A percentile compares a stretch with the other conserved stretches of the same genome.
These are phyloP conservation scores for Inosperma sp. DNA, from an alignment of 768 basidiomycete genomes.

Conservation along the genomic window DNA sequence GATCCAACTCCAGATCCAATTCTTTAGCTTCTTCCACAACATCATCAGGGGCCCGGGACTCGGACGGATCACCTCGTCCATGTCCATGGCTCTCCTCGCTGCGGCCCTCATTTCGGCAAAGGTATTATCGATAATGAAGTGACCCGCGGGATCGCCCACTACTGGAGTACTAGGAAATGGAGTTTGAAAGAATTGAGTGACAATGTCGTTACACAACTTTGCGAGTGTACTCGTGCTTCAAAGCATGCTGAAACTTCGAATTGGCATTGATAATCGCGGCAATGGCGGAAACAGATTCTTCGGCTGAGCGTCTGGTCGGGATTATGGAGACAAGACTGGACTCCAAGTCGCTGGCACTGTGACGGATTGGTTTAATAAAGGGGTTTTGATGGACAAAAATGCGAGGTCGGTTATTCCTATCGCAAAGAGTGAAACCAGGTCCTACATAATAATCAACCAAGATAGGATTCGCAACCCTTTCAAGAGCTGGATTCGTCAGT, in stretches of 20 bases:
- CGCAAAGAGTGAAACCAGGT: not conserved
- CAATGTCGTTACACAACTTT: no score
- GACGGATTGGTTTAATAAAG: no score
- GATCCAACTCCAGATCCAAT: not conserved
- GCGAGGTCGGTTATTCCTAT: not conserved
- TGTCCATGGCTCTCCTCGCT: not conserved
- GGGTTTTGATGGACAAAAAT: not conserved
- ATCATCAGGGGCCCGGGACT: not conserved
- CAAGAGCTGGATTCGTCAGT: not conserved
- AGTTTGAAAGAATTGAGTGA: not conserved
- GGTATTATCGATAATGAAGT: not conserved
- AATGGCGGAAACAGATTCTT: not conserved
- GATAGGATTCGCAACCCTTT: not conserved
- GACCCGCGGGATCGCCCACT: no score
- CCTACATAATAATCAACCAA: not conserved
- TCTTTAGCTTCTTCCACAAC: constrained; percentile 10
- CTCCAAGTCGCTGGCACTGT: no score
- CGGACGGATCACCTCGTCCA: not conserved
- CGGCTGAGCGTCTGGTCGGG: not conserved
- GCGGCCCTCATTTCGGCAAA: not conserved
- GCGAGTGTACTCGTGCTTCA: not conserved
- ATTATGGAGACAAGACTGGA: not conserved
- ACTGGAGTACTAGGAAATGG: no score
- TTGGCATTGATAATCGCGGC: not conserved
- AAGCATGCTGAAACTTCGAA: not conserved